Base-by-base conservation (phyloP, 768 basidiomycete genomes). In the Russula sp. region DNA sequence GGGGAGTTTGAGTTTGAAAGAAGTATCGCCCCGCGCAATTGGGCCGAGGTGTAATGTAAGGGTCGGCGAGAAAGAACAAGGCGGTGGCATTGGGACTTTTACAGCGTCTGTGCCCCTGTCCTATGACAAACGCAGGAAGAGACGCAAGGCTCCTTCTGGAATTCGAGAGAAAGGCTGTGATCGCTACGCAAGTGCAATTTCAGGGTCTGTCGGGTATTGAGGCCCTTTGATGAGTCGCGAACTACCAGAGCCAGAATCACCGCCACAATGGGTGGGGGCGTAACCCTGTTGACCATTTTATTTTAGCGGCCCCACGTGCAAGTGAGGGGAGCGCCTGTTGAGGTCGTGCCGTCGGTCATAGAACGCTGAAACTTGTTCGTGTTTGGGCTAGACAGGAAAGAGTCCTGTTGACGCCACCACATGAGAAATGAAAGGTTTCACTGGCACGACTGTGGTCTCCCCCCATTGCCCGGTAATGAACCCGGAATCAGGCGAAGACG, bases 401-500 rank as follows among this genome's bases (percentile, higher is more conserved):
- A 8, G 38, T 36, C 7, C 22, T 25, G 7, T 53, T 14, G 16
- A 13, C 10, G 36, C 36, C 16, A 34, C 16, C 7, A 5, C 32
- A 7, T 14, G 29, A 51, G 34, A 52, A 22, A 39, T 1, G 4
- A 32, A 16, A 9, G 2, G 81, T 29, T 29, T 29, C 25, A 79
- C 70, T 88, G 84, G 14, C 14, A 0, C 20, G 7, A 13, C 20
- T 13, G 2, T 22, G 7, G 35, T 20, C 11, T 1, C 14, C 20
- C 34, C 5, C 18, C n/a, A 50, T n/a, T 2, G 10, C 9, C 36
- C 7, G 9, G 14, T 5, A 39, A 14, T 16, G 51, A 29, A 87
- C 82, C 87, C 86, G 89, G 69, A 86, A 86, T 74, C 81, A 89
- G 2, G 87, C 81, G 71, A 87, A 91, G 36, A 78, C 78, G 67